These are phyloP conservation scores for Hypoxylon lienhwacheense DNA, from an alignment of 495 filamentous ascomycete genomes.

Conservation along the genomic window DNA sequence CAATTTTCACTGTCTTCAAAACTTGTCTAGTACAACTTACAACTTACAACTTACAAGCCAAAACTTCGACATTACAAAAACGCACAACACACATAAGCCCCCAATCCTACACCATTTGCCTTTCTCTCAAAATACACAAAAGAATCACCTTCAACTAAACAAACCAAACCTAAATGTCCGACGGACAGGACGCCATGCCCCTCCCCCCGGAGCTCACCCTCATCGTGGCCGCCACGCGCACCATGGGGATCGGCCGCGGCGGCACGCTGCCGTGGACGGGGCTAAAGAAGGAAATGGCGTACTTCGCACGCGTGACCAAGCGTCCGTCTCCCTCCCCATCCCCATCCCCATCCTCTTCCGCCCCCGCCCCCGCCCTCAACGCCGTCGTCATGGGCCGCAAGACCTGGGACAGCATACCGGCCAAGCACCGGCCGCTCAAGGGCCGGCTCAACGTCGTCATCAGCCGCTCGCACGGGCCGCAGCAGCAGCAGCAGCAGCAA, in stretches of 20 bases:
- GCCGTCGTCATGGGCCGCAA: slow-evolving; percentile 96
- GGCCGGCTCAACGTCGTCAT: slow-evolving; percentile 79
- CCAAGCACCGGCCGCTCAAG: slow-evolving; percentile 72
- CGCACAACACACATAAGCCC: no score
- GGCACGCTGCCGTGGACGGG: slow-evolving; percentile 86
- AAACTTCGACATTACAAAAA: no score
- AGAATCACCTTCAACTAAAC: no score
- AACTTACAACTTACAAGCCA: no score
- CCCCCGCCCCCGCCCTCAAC: slow-evolving; percentile 51
- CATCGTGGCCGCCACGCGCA: slow-evolving; percentile 73
- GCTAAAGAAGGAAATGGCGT: slow-evolving; percentile 86
- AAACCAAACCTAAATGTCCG: slow-evolving; percentile 16
- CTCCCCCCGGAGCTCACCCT: slow-evolving; percentile 62
- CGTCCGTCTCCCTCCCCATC: slow-evolving; percentile 43
- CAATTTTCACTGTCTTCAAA: no score
- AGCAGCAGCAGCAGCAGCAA: not conserved
- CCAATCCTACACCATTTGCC: no score
- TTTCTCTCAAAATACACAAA: no score
- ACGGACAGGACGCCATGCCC: no score
- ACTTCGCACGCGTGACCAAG: slow-evolving; percentile 89
- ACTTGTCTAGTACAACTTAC: no score
- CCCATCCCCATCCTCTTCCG: not conserved
- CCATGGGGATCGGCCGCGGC: slow-evolving; percentile 82
- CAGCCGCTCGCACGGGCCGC: slow-evolving; percentile 48
- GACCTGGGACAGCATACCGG: slow-evolving; percentile 87